These are phyloP conservation scores for Dryas octopetala DNA, from an alignment of 306 rosid species.

Conservation along the genomic window DNA sequence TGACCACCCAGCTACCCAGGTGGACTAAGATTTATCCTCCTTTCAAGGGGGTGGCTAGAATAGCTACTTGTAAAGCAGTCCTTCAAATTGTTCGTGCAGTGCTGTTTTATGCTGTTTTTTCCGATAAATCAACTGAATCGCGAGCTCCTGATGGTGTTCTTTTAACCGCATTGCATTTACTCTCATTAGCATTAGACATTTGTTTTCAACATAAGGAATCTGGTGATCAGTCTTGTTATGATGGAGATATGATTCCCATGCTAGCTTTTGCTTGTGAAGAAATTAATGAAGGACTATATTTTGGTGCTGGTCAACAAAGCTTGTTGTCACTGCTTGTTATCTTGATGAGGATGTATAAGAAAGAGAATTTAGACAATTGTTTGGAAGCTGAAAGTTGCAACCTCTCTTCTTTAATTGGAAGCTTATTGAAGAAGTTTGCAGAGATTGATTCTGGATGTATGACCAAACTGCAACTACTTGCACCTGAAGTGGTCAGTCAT, in stretches of 20 bases:
- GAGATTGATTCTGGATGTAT: constrained; percentile 70
- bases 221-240: constrained; percentile 33
- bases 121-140: constrained; percentile 61
- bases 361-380: constrained; percentile 45
- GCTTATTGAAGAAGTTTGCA: constrained; percentile 80
- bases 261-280: constrained; percentile 64
- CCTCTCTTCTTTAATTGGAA: constrained; percentile 61
- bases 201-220: constrained; percentile 65
- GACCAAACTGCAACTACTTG: constrained; percentile 67
- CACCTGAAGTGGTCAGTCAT: constrained; percentile 66
- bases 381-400: constrained; percentile 67
- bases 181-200: constrained; percentile 74
- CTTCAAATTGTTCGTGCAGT: constrained; percentile 81
- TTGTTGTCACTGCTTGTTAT: constrained; percentile 85
- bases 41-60: constrained; percentile 64
- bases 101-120: constrained; percentile 74
- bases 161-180: constrained; percentile 79
- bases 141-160: constrained; percentile 90
- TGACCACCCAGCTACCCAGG: constrained; percentile 65
- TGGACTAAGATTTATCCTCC: constrained; percentile 90
- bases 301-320: constrained; percentile 67
- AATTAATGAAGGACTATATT: constrained; percentile 41
- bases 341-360: constrained; percentile 69
- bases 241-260: constrained; percentile 56
- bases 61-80: constrained; percentile 81